Conservation (phyloP, 2,329 filamentous ascomycete species). For the Curvularia verruculosa region DNA sequence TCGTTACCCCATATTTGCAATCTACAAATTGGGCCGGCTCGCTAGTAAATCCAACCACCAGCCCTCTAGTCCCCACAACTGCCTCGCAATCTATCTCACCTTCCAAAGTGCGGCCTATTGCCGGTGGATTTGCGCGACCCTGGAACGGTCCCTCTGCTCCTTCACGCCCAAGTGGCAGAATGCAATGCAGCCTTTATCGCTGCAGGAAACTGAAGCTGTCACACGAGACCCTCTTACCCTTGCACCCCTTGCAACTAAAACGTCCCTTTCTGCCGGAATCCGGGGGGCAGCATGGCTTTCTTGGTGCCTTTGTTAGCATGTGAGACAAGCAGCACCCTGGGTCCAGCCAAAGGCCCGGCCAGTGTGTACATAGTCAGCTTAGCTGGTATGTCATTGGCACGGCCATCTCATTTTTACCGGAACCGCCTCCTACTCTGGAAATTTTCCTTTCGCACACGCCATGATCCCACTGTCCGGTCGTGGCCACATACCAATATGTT, state of each 20-base stretch:
- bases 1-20: conserved; percentile 43
- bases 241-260: conserved; percentile 20
- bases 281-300: conserved; percentile 1
- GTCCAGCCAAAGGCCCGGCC: conserved; percentile 9
- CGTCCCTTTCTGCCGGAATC: conserved; percentile 21
- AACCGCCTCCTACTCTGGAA: conserved; percentile 8
- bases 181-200: conserved; percentile 23
- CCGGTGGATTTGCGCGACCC: conserved; percentile 43
- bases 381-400: neutral
- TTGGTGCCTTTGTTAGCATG: neutral
- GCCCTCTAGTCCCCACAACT: conserved; percentile 41
- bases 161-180: conserved; percentile 33
- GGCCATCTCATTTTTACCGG: conserved; percentile 1
- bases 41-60: conserved; percentile 24
- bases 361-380: conserved; percentile 6
- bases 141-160: conserved; percentile 34
- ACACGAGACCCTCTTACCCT: conserved; percentile 18
- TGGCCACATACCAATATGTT: conserved; percentile 5
- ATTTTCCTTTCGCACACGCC: conserved; percentile 17
- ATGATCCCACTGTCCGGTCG: conserved; percentile 8
- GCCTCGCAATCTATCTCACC: conserved; percentile 33
- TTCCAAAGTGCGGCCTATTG: conserved; percentile 29
- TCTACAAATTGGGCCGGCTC: conserved; percentile 40
- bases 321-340: conserved; percentile 4
- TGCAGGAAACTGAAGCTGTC: conserved; percentile 28